Base-by-base conservation (phyloP, 2,329 filamentous ascomycete species). In the Penicillium sp. region DNA sequence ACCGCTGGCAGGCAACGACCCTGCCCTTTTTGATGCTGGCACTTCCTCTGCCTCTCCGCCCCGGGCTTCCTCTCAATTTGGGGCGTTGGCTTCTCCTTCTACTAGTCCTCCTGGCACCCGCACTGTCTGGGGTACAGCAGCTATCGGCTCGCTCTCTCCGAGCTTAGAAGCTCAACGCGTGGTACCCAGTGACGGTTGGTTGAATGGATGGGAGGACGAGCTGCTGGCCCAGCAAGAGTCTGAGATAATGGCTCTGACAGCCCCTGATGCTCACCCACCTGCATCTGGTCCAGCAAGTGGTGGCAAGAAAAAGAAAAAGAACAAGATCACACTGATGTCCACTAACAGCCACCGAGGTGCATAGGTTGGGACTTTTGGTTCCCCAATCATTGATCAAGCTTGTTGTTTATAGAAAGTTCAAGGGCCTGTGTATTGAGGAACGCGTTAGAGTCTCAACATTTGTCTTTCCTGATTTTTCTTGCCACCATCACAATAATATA, bases 41-140 rank as follows among this genome's bases (percentile, higher is more conserved):
- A 59, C 69, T 11, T 71, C 76, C 9, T 77, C 74, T 3, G 68
- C 75, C 19, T 80, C 78, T 19, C 78, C 78, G 26, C 78, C 75
- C 3, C 75, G 72, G 64, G 60, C 68, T 4, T 73, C 72, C 16
- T 74, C 74, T 16, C 71, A 75, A 8, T 79, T 83, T 57, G 80
- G 79, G 31, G 76, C 78, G 14, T 77, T 96, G 23, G 89, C 90
- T 0, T 88, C 88, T 1, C 87, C 93, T 64, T 93, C 91, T 4
- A 93, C 90, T 1, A 96, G 90, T 61, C 92, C 93, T 0, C 88
- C 86, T 7, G 85, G 86, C 0, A 80, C 85, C 42, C 87, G 87
- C 60, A 98, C 93, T 0, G 91, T 98, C 0, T 98, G 93, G 93
- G 93, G 93, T n/a, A 98, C 93, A 0, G 82, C 85, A 3, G 86